Percentiles rank a stretch among this genome's conserved stretches.
Evolutionary conservation across 2,329 filamentous ascomycete genomes (phyloP).

Genomic region (Beauveria scarabaeidicola): DNA sequence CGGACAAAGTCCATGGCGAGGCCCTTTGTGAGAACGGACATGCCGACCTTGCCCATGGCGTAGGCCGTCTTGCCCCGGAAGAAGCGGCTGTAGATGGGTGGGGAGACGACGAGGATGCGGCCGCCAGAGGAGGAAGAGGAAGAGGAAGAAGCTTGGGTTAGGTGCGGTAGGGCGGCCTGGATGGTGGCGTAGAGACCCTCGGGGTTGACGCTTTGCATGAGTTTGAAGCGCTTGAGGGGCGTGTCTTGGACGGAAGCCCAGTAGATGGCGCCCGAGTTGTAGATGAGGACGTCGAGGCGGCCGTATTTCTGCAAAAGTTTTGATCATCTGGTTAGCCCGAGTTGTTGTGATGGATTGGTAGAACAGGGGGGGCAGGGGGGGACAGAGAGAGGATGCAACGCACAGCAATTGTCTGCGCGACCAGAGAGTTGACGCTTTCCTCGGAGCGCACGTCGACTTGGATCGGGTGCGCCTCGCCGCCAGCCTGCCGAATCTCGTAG

Average conservation of each 20-base stretch:
- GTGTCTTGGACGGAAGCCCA: conserved; percentile 69
- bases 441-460: conserved; percentile 61
- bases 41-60: conserved; percentile 68
- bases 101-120: conserved; percentile 68
- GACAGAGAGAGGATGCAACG: neutral
- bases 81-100: conserved; percentile 78
- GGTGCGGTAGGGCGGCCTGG: conserved; percentile 60
- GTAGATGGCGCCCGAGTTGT: conserved; percentile 82
- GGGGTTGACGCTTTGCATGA: conserved; percentile 67
- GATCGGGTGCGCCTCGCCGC: conserved; percentile 57
- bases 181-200: conserved; percentile 68
- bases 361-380: neutral
- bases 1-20: conserved; percentile 73
- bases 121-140: conserved; percentile 37
- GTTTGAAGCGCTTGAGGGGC: conserved; percentile 65
- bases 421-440: conserved; percentile 51
- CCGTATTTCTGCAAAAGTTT: conserved; percentile 39
- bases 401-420: conserved; percentile 45
- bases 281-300: conserved; percentile 65
- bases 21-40: conserved; percentile 75
- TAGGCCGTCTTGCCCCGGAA: conserved; percentile 82
- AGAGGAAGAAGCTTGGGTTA: conserved; percentile 27
- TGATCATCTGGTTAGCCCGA: neutral
- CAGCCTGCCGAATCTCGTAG: conserved; percentile 59
- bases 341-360: too few relatives aligned